A percentile compares a stretch with the other conserved stretches of the same genome.
These are phyloP conservation scores for Rhynchospora breviuscula DNA, from an alignment of 176 grass and related monocot genomes.

Conservation along the genomic window DNA sequence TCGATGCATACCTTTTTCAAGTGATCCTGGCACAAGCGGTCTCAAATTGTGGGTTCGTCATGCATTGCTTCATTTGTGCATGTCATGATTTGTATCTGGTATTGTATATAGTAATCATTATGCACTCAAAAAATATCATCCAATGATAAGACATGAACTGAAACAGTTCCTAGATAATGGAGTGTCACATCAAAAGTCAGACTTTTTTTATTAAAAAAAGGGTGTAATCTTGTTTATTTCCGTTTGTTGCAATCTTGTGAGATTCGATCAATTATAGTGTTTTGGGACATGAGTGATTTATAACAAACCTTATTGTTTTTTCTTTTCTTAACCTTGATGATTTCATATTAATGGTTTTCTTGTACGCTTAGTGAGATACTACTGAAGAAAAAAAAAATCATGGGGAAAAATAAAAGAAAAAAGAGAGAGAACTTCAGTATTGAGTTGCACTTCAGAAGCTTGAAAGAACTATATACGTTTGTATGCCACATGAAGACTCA, in stretches of 20 bases:
- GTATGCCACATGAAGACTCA: not conserved
- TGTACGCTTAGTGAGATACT: not conserved
- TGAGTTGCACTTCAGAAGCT: not conserved
- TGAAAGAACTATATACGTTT: not conserved
- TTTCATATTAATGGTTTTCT: not conserved
- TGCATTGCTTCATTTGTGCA: not conserved
- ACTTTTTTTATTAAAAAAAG: not conserved
- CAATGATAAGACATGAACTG: too few species aligned
- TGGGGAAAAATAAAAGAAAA: not conserved
- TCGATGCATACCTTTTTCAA: not conserved
- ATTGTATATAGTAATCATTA: too few species aligned
- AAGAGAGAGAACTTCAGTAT: not conserved
- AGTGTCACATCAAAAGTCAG: not conserved
- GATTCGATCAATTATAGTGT: slow-evolving; percentile 3
- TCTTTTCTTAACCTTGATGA: not conserved
- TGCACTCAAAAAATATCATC: too few species aligned
- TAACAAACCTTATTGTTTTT: not conserved
- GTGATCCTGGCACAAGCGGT: not conserved
- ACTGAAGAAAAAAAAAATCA: not conserved
- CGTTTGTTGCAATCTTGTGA: not conserved
- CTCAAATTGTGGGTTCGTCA: not conserved
- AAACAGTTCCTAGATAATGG: not conserved
- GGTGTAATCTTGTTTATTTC: not conserved
- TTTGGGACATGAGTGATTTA: not conserved
- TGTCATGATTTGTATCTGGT: not conserved